phyloP scores from a whole-genome alignment of 2,329 filamentous ascomycete species.

The Orbilia blumenaviensis region DNA sequence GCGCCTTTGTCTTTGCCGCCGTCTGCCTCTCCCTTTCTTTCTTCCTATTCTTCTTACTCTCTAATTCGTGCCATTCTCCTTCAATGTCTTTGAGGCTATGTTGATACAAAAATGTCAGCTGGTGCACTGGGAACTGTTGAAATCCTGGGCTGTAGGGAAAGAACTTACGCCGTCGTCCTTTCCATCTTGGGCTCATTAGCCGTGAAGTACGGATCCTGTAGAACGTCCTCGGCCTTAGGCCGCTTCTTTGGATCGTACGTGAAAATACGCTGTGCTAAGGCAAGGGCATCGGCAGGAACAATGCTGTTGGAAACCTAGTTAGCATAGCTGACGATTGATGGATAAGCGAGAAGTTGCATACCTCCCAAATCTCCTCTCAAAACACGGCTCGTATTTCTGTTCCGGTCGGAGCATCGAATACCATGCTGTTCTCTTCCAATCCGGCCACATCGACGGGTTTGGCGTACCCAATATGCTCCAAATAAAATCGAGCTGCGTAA shows the following conservation, averaged over 20 bases:
- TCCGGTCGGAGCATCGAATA: conserved; percentile 87
- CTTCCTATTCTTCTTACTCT: conserved; percentile 84
- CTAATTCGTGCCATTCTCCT: conserved; percentile 98
- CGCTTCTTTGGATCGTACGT: conserved; percentile 85
- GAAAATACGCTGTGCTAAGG: conserved; percentile 85
- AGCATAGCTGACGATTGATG: background rate
- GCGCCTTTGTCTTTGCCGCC: conserved; percentile 60
- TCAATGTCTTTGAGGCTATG: conserved; percentile 77
- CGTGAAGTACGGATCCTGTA: conserved; percentile 88
- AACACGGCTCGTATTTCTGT: conserved; percentile 76
- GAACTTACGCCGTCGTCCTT: conserved; percentile 78
- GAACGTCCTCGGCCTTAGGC: conserved; percentile 82
- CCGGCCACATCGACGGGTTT: conserved; percentile 83
- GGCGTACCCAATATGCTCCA: conserved; percentile 91
- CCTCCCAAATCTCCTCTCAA: conserved; percentile 79
- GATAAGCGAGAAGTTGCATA: background rate
- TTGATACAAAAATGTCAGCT: background rate
- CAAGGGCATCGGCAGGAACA: conserved; percentile 81
- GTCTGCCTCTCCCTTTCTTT: conserved; percentile 83
- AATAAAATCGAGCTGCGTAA: conserved; percentile 96
- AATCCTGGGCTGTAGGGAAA: too few relatives aligned
- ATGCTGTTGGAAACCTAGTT: conserved; percentile 30
- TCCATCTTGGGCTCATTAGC: conserved; percentile 76
- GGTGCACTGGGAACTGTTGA: background rate
- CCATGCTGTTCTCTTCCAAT: conserved; percentile 93